These are phyloP conservation scores for Parachlorella kessleri DNA, from an alignment of 139 green algal species.

Conservation along the genomic window DNA sequence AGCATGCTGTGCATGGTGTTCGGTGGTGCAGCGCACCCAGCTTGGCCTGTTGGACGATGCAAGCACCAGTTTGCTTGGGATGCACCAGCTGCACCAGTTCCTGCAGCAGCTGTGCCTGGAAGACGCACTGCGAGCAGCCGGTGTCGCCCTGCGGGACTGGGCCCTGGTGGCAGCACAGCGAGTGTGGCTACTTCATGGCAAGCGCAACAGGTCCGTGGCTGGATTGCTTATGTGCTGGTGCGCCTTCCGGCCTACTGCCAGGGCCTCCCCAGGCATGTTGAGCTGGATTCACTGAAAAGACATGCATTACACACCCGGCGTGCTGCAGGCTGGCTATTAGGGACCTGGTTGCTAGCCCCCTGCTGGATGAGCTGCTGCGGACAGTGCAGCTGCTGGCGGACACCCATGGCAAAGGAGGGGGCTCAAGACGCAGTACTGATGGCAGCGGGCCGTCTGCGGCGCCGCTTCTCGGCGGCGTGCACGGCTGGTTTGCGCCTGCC, in stretches of 20 bases:
- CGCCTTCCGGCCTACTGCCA: neutral
- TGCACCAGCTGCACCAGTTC: conserved; percentile 60
- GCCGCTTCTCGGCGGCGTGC: conserved; percentile 13
- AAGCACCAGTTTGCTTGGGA: conserved; percentile 46
- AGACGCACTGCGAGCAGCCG: conserved; percentile 32
- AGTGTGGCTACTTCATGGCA: conserved; percentile 70
- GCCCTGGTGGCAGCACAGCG: conserved; percentile 56
- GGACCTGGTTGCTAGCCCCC: conserved; percentile 49
- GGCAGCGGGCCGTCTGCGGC: conserved; percentile 21
- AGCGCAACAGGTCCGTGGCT: conserved; percentile 19
- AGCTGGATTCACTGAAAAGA: too few relatives aligned
- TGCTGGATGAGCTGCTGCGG: conserved; percentile 33
- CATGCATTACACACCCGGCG: too few relatives aligned
- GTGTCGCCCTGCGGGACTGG: conserved; percentile 50
- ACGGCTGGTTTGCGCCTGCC: conserved; percentile 65
- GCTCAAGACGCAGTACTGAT: neutral
- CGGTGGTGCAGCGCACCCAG: conserved; percentile 58
- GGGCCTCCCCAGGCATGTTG: too few relatives aligned
- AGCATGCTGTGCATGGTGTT: too few relatives aligned
- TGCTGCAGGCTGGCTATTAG: conserved; percentile 29
- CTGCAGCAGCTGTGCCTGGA: conserved; percentile 41
- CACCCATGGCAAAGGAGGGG: neutral
- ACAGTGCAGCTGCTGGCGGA: conserved; percentile 6
- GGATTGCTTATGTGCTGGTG: neutral
- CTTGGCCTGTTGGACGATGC: conserved; percentile 52